Base-by-base conservation (phyloP, 495 filamentous ascomycete species). In the Aspergillus coremiiformis region DNA sequence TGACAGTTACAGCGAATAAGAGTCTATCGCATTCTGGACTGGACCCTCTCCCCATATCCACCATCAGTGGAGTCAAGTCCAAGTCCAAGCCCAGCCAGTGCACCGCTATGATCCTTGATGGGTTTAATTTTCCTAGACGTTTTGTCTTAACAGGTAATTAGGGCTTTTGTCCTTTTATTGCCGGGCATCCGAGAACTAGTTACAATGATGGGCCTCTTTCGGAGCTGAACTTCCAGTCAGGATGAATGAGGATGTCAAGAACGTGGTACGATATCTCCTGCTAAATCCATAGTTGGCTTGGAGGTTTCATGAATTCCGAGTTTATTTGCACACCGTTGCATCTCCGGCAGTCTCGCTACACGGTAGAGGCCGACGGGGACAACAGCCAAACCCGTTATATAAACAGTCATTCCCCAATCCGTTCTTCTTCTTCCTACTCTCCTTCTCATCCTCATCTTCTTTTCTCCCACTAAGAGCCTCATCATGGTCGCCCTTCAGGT, bases 401-500 rank as follows among this genome's bases (percentile, higher is more conserved):
- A 19, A 37, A 20, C 48, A 15, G 12, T 15, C 14, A 26, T 32
- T 50, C 48, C 48, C 48, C 23, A 14, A 29, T 41, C 26, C 12
- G 26, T 39, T 30, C 33, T 37, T 41, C 27, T 8, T 43, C 23
- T 52, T 32, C n/a, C 39, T 9, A 29, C 37, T 29, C 42, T 11
- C 15, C 27, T 22, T 39, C 15, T 30, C 48, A 43, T 41, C 27
- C 27, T 22, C 6, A 27, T 21, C 22, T 32, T 44, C 32, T 11
- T 2, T 9, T 20, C 21, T 17, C 19, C 33, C 14, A 1, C 17
- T 8, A 37, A 12, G 15, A 7, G 37, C 22, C 32, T 10, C 57
- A 42, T 30, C 52, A 61, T 58, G 59, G 49, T 61, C 30, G 58
- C 48, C 15, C 22, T 63, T 24, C 43, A 39, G 8, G 19, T 42